These are phyloP conservation scores for Polysphondylium violaceum DNA, from an alignment of 78 protist genomes.

Conservation along the genomic window DNA sequence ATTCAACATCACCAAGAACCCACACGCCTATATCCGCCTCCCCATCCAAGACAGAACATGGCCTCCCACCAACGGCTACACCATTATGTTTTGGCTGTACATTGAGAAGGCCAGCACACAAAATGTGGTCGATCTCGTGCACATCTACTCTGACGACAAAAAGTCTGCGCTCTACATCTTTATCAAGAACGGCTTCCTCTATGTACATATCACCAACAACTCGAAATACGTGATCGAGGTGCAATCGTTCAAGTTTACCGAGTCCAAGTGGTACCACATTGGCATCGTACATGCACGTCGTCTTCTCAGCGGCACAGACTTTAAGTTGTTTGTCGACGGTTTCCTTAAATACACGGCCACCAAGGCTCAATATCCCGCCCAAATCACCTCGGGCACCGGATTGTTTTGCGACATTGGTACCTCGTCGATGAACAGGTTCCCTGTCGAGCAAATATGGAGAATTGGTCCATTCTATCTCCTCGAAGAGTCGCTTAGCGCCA, in stretches of 20 bases:
- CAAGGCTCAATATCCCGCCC: constrained; percentile 68
- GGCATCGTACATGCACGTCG: constrained; percentile 74
- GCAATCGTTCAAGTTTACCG: constrained; percentile 24
- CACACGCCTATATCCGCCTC: constrained; percentile 32
- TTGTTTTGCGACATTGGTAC: constrained; percentile 51
- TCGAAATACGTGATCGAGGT: constrained; percentile 50
- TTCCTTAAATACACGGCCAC: constrained; percentile 32
- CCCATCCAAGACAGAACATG: constrained; percentile 23
- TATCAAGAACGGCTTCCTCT: constrained; percentile 30
- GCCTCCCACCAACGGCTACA: constrained; percentile 78
- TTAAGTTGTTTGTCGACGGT: constrained; percentile 68
- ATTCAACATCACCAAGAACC: constrained; percentile 25
- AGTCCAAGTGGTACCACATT: constrained; percentile 62
- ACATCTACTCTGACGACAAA: constrained; percentile 49
- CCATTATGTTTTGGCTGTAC: constrained; percentile 74
- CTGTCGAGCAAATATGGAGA: constrained; percentile 64
- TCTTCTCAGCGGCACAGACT: constrained; percentile 63
- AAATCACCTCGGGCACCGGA: not conserved
- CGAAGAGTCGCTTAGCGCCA: constrained; percentile 45
- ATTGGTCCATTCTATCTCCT: constrained; percentile 71
- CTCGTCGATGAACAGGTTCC: not conserved
- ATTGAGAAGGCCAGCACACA: constrained; percentile 24
- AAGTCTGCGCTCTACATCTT: constrained; percentile 28
- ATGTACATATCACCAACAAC: constrained; percentile 29
- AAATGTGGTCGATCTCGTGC: constrained; percentile 56